phyloP scores from a whole-genome alignment of 306 rosid genomes.

The Castanea mollissima region DNA sequence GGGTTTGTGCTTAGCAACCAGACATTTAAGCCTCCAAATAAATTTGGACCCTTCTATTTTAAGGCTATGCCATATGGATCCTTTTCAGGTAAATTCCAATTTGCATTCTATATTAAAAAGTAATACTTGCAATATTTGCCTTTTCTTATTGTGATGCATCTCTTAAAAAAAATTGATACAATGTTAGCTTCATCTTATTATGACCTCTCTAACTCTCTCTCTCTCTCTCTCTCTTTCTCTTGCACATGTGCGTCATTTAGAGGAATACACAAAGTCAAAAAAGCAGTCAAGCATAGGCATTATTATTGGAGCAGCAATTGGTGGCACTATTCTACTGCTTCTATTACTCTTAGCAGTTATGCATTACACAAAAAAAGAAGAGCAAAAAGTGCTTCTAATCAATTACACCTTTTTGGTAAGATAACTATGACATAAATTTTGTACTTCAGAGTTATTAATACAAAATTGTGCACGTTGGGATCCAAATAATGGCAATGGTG shows the following conservation, averaged over 20 bases:
- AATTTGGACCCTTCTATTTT: constrained; percentile 24
- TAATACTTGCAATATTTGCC: neutral
- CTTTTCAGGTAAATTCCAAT: constrained; percentile 37
- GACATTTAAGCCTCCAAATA: constrained; percentile 12
- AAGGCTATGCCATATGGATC: constrained; percentile 1
- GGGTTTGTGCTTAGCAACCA: constrained; percentile 39
- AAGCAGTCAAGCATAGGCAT: neutral
- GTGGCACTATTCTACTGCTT: constrained; percentile 28
- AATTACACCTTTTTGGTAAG: constrained; percentile 33
- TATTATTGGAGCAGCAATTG: constrained; percentile 36
- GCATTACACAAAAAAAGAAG: constrained; percentile 28
- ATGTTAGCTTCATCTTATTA: neutral
- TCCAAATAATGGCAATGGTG: constrained; percentile 21
- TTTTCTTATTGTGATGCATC: no score
- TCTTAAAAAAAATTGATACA: no score
- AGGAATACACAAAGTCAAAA: neutral
- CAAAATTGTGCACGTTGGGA: constrained; percentile 26
- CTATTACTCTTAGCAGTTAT: constrained; percentile 28
- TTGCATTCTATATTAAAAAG: neutral
- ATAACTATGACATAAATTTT: neutral
- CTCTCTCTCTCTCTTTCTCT: neutral
- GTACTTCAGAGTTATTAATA: neutral
- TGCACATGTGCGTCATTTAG: no score
- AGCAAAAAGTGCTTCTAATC: constrained; percentile 18
- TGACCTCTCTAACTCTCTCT: neutral